Conservation (phyloP, 768 basidiomycete genomes). For the Collybiopsis confluens region DNA sequence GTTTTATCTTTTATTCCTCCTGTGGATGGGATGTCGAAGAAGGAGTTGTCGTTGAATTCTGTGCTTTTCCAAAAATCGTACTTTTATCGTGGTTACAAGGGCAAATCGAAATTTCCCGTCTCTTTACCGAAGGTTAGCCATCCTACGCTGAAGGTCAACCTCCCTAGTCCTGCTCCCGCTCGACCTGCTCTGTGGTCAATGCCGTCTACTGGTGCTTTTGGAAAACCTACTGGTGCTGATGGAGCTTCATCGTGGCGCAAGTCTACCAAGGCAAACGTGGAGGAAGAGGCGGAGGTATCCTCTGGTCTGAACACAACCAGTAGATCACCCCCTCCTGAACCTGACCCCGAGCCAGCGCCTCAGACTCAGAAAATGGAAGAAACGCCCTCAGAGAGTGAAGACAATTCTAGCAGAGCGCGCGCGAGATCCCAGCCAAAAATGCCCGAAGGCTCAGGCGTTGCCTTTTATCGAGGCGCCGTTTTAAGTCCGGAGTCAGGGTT, state of each 20-base stretch:
- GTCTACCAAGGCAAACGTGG: neutral
- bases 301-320: constrained; percentile 43
- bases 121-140: constrained; percentile 28
- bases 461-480: constrained; percentile 66
- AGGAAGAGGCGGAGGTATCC: neutral
- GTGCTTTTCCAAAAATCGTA: constrained; percentile 48
- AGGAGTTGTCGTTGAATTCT: constrained; percentile 62
- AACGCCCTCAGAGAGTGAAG: neutral
- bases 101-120: constrained; percentile 37
- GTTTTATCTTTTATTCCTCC: constrained; percentile 71
- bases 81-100: constrained; percentile 25
- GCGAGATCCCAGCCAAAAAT: constrained; percentile 62
- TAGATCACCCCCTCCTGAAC: constrained; percentile 48
- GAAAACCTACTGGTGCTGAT: constrained; percentile 8
- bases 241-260: constrained; percentile 12
- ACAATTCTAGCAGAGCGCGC: constrained; percentile 25
- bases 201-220: constrained; percentile 8
- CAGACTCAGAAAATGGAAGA: neutral
- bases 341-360: neutral
- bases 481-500: constrained; percentile 44
- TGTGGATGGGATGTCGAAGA: constrained; percentile 55
- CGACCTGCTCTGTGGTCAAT: neutral
- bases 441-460: constrained; percentile 68
- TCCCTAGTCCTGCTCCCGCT: neutral
- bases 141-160: constrained; percentile 13